phyloP scores from a whole-genome alignment of 495 filamentous ascomycete species.

The Symbiotaphrina buchneri region DNA sequence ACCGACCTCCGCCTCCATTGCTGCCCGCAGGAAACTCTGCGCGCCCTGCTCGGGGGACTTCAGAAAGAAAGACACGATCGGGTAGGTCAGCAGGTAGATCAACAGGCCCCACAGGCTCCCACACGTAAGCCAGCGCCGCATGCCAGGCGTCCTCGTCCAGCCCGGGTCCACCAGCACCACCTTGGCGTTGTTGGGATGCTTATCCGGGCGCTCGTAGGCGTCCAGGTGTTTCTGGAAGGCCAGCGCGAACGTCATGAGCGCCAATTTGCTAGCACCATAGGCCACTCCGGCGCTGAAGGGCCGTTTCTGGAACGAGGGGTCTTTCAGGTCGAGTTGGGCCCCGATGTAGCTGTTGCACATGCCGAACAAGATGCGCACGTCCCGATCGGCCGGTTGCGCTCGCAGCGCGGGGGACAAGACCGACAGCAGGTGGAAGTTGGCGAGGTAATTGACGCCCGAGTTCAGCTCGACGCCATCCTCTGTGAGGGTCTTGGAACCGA shows the following conservation, averaged over 20 bases:
- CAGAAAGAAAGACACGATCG: constrained; percentile 66
- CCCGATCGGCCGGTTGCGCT: constrained; percentile 79
- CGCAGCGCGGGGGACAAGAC: constrained; percentile 73
- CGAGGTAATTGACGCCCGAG: constrained; percentile 88
- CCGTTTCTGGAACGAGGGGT: neutral
- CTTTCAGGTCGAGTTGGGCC: constrained; percentile 33
- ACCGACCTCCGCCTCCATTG: constrained; percentile 52
- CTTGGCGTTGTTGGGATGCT: constrained; percentile 52
- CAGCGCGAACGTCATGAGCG: constrained; percentile 66
- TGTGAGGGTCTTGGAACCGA: constrained; percentile 27
- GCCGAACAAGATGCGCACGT: constrained; percentile 69
- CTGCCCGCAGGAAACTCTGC: constrained; percentile 66
- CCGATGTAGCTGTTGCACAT: constrained; percentile 74
- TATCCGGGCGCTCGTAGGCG: constrained; percentile 60
- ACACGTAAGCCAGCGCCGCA: constrained; percentile 60
- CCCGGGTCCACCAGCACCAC: constrained; percentile 78
- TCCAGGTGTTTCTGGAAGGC: constrained; percentile 80
- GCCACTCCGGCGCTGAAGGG: constrained; percentile 12
- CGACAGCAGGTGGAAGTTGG: constrained; percentile 84
- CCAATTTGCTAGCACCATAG: constrained; percentile 74
- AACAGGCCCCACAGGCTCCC: constrained; percentile 66
- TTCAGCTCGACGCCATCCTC: constrained; percentile 64
- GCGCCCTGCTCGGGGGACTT: constrained; percentile 67
- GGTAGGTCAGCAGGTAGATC: constrained; percentile 56
- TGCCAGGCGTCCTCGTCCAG: constrained; percentile 63